These are phyloP conservation scores for Effrenium voratum DNA, from an alignment of 73 alveolate genomes.

Conservation along the genomic window DNA sequence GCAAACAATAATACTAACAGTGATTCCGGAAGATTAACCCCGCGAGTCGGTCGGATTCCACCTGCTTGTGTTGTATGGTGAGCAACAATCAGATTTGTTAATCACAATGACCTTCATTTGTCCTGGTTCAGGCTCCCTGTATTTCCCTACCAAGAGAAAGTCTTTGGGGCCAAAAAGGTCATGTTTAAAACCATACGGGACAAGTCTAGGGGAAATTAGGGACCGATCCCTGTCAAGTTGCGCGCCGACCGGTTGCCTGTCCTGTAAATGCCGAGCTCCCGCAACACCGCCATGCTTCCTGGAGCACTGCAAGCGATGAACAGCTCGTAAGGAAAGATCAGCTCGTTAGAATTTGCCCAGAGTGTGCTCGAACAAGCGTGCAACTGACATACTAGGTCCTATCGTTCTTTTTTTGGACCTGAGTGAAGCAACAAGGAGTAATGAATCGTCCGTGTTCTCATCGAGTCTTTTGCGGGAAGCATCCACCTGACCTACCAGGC, in stretches of 20 bases:
- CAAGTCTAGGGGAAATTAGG: not conserved
- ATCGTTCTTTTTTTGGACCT: not conserved
- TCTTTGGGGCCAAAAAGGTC: not conserved
- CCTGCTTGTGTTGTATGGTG: too few species aligned
- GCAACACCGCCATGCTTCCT: constrained; percentile 83
- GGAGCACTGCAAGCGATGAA: not conserved
- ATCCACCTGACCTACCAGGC: too few species aligned
- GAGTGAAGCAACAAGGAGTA: not conserved
- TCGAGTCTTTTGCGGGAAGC: not conserved
- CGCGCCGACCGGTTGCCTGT: not conserved
- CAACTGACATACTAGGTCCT: too few species aligned
- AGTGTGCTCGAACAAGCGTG: not conserved
- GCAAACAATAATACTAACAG: too few species aligned
- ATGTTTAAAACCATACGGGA: not conserved
- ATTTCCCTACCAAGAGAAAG: not conserved
- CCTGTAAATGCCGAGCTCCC: constrained; percentile 77
- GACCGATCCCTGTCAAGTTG: not conserved
- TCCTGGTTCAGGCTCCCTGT: not conserved
- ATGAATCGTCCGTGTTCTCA: not conserved
- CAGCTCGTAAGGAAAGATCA: not conserved
- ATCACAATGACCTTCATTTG: not conserved
- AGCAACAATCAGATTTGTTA: too few species aligned
- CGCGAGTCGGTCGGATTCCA: too few species aligned
- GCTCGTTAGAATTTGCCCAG: not conserved
- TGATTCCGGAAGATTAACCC: too few species aligned